Evolutionary conservation across 1,139 yeast genomes (phyloP), one percentile per base, ranked within the genome.

Genomic region (Hanseniaspora gamundiae): DNA sequence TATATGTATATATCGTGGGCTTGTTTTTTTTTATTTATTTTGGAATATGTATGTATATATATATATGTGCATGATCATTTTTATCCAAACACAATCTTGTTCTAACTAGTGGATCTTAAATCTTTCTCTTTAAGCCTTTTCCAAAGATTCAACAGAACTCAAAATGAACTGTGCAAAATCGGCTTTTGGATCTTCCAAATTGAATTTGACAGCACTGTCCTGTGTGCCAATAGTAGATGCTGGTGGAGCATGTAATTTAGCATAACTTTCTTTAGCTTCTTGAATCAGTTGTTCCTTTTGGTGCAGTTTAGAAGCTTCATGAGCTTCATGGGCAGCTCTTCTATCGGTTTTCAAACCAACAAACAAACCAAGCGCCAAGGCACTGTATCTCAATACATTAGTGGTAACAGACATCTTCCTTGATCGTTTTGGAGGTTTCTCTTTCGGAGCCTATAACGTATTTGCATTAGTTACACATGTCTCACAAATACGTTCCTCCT

Each of bases 291-390:
- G 77, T 66, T 78, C 78, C 67, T 85, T 78, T 54, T 74, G 70
- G 53, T 76, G 72, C 66, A 71, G 84, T 51, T 76, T 78, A 48
- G 71, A 73, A 60, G 74, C 69, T 60, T 73, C 71, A 44, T 66
- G 69, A 50, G 81, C 87, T 46, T 71, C 70, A 31, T 74, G 61
- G 57, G 80, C 78, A 58, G 87, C 73, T 46, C 74, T 67, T 59
- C 74, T 70, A 69, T 93, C 83, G 73, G 86, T 95, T 66, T 75
- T 73, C 55, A 88, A 85, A 55, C 98, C 98, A 69, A 85, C 86
- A 49, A 77, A 73, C 51, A 88, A 70, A 67, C 98, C 98, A 56
- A 87, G 77, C 49, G 87, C 94, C 55, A 91, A 76, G 48, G 93
- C 82, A 56, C 94, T 72, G 80, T 93, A 91, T 79, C 97, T 86